Evolutionary conservation across 2,329 filamentous ascomycete species (phyloP).

Genomic region (Trematosphaeria pertusa): DNA sequence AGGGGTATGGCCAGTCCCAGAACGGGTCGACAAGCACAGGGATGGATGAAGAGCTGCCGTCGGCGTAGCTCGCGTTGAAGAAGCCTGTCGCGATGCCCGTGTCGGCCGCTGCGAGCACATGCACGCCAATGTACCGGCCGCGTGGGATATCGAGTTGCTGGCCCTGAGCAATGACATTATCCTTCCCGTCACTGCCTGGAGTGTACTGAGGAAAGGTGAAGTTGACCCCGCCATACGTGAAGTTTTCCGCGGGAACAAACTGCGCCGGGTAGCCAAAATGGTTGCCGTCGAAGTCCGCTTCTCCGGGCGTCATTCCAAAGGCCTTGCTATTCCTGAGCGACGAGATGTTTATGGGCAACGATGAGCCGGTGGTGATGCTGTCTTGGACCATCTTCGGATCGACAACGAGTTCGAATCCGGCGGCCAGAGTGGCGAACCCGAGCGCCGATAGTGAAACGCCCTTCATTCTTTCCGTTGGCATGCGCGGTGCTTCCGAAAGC

Average conservation of each 20-base stretch:
- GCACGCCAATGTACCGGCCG: slow-evolving; percentile 46
- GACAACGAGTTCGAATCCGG: too few relatives aligned
- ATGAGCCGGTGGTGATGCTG: too few relatives aligned
- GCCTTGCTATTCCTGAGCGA: too few relatives aligned
- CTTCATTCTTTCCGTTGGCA: too few relatives aligned
- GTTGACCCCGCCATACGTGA: slow-evolving; percentile 47
- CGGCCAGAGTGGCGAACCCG: too few relatives aligned
- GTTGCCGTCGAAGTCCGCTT: too few relatives aligned
- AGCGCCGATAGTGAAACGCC: too few relatives aligned
- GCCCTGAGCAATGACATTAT: slow-evolving; percentile 49
- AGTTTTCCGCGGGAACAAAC: slow-evolving; percentile 42
- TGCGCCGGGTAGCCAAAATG: slow-evolving; percentile 51
- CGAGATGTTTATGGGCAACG: too few relatives aligned
- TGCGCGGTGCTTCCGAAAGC: too few relatives aligned
- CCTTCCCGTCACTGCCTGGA: slow-evolving; percentile 28
- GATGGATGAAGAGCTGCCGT: slow-evolving; percentile 43
- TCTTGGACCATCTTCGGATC: too few relatives aligned
- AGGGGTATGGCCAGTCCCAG: slow-evolving; percentile 51
- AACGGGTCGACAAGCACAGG: slow-evolving; percentile 47
- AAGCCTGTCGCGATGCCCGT: slow-evolving; percentile 47
- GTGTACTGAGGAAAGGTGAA: slow-evolving; percentile 49
- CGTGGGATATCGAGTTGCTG: slow-evolving; percentile 42
- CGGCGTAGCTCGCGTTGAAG: slow-evolving; percentile 48
- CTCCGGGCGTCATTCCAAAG: too few relatives aligned
- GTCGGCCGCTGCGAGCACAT: slow-evolving; percentile 52